These are phyloP conservation scores for Onygenales sp. DNA, from an alignment of 2,329 filamentous ascomycete genomes.

Conservation along the genomic window DNA sequence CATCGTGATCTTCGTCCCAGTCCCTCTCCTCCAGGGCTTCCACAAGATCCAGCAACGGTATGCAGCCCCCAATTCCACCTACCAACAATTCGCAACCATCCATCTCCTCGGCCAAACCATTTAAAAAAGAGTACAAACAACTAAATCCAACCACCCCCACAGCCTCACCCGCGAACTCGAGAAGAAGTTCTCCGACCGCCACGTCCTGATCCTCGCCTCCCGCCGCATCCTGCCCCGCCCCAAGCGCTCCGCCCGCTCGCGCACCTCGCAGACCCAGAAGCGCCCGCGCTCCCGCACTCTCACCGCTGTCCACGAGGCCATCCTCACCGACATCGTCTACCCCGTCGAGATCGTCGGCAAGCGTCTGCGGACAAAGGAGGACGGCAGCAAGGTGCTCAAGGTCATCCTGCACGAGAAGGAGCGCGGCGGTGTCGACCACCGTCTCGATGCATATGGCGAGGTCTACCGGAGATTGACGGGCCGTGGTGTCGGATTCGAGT, in stretches of 20 bases:
- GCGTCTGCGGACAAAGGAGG: conserved; percentile 97
- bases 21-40: conserved; percentile 96
- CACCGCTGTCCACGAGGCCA: conserved; percentile 96
- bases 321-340: conserved; percentile 96
- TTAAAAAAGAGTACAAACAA: not conserved
- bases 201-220: conserved; percentile 97
- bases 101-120: not conserved
- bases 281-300: conserved; percentile 95
- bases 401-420: conserved; percentile 99
- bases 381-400: conserved; percentile 97
- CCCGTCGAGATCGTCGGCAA: conserved; percentile 99
- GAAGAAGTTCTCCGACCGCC: conserved; percentile 99
- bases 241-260: conserved; percentile 94
- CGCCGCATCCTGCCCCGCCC: conserved; percentile 97
- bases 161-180: conserved; percentile 99
- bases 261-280: conserved; percentile 97
- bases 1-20: conserved; percentile 99
- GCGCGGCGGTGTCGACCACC: conserved; percentile 97
- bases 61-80: conserved; percentile 24
- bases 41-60: conserved; percentile 99
- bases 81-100: not conserved
- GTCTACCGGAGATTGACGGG: conserved; percentile 98
- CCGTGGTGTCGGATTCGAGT: conserved; percentile 95
- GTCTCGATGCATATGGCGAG: conserved; percentile 98
- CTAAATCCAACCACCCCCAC: conserved; percentile 3